These are phyloP conservation scores for Diaporthe batatas DNA, from an alignment of 2,329 filamentous ascomycete genomes.

Conservation along the genomic window DNA sequence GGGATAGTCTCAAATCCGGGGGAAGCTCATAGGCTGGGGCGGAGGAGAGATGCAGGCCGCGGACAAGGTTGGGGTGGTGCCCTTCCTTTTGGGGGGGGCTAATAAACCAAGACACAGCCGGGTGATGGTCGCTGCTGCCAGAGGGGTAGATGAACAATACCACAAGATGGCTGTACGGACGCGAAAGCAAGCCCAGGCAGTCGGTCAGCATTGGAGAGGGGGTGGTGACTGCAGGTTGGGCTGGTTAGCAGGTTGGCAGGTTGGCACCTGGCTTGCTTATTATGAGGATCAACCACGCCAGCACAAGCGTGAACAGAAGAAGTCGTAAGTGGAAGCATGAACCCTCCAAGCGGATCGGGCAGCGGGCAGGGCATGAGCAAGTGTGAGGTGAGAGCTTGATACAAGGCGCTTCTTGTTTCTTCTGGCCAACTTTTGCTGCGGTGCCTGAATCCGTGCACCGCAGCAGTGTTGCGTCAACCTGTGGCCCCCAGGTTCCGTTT, in stretches of 20 bases:
- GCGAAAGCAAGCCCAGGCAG: slow-evolving; percentile 22
- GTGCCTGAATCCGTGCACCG: slow-evolving; percentile 27
- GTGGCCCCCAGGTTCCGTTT: slow-evolving; percentile 25
- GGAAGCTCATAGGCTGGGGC: slow-evolving; percentile 36
- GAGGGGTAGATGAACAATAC: slow-evolving; percentile 4
- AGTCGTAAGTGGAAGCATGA: slow-evolving; percentile 8
- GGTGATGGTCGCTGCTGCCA: slow-evolving; percentile 5
- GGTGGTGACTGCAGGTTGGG: neutral
- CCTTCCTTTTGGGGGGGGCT: neutral
- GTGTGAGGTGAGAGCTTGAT: slow-evolving; percentile 29
- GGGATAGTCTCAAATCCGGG: slow-evolving; percentile 15
- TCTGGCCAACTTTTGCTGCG: slow-evolving; percentile 8
- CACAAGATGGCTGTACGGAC: neutral
- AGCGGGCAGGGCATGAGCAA: slow-evolving; percentile 17
- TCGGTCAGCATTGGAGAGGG: slow-evolving; percentile 10
- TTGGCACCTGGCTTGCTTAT: slow-evolving; percentile 23
- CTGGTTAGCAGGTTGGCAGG: neutral
- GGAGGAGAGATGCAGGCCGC: slow-evolving; percentile 29
- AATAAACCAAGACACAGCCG: slow-evolving; percentile 18
- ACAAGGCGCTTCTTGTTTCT: slow-evolving; percentile 31
- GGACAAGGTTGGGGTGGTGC: slow-evolving; percentile 23
- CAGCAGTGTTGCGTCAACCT: slow-evolving; percentile 30
- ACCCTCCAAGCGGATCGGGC: slow-evolving; percentile 10
- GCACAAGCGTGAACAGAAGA: neutral
- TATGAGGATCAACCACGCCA: slow-evolving; percentile 11